Conservation (phyloP, 176 grass and related monocot species). For the Zoysia pacifica region DNA sequence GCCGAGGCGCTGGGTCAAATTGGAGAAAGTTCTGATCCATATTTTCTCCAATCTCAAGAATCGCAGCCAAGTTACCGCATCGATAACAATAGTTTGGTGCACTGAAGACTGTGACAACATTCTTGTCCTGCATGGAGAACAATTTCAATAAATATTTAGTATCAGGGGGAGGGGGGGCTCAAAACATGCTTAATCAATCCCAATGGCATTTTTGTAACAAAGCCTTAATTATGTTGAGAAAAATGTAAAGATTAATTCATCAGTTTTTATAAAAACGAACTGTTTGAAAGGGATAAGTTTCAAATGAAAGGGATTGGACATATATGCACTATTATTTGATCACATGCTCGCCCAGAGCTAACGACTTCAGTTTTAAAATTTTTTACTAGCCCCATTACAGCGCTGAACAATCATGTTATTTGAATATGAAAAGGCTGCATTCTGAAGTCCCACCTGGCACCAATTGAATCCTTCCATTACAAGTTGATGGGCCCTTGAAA, state of each 20-base stretch:
- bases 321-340: neutral
- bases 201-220: conserved; percentile 3
- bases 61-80: conserved; percentile 96
- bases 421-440: neutral
- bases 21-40: conserved; percentile 98
- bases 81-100: conserved; percentile 97
- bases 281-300: neutral
- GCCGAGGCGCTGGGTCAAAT: conserved; percentile 84
- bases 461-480: conserved; percentile 99
- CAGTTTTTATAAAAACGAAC: neutral
- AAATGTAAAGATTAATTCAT: conserved; percentile 2
- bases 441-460: conserved; percentile 73
- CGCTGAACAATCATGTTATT: neutral
- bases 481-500: conserved; percentile 95
- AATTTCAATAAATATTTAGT: conserved; percentile 17
- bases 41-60: conserved; percentile 91
- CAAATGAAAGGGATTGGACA: conserved; percentile 5
- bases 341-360: neutral
- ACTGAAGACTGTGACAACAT: conserved; percentile 96
- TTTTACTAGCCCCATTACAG: neutral
- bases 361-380: too few species aligned
- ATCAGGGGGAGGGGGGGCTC: neutral
- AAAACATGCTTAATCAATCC: neutral
- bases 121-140: conserved; percentile 73
- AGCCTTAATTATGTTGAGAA: neutral